These are phyloP conservation scores for Calycina herbarum DNA, from an alignment of 2,329 filamentous ascomycete genomes.

Conservation along the genomic window DNA sequence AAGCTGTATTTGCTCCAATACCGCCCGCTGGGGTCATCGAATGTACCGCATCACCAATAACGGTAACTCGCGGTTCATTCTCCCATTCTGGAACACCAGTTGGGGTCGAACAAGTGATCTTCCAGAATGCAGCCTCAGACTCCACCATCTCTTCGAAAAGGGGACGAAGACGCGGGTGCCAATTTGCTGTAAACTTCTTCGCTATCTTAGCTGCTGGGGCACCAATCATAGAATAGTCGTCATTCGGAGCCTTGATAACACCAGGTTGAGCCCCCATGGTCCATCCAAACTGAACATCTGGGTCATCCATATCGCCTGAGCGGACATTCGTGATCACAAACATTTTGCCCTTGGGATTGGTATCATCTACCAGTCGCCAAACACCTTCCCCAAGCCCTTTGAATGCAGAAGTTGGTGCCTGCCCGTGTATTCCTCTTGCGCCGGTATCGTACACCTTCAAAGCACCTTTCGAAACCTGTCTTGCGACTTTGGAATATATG, in stretches of 20 bases:
- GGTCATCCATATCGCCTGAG: constrained; percentile 58
- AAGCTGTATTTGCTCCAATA: constrained; percentile 57
- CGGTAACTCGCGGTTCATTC: constrained; percentile 56
- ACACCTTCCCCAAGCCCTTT: constrained; percentile 63
- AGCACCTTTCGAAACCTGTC: constrained; percentile 56
- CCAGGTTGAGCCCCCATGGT: constrained; percentile 60
- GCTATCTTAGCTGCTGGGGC: constrained; percentile 57
- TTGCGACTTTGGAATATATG: constrained; percentile 59
- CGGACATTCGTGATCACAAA: constrained; percentile 66
- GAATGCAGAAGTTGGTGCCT: constrained; percentile 62
- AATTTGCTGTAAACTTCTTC: constrained; percentile 52
- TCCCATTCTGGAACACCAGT: constrained; percentile 60
- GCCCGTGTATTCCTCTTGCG: constrained; percentile 63
- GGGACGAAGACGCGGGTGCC: constrained; percentile 56
- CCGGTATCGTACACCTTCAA: constrained; percentile 65
- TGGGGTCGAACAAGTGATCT: constrained; percentile 63
- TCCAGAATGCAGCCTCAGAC: constrained; percentile 62
- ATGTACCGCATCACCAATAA: constrained; percentile 58
- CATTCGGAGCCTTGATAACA: constrained; percentile 56
- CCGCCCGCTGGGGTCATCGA: constrained; percentile 59
- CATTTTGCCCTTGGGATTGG: constrained; percentile 47
- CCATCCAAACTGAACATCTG: constrained; percentile 60
- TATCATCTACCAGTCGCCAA: constrained; percentile 53
- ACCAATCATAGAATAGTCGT: constrained; percentile 60
- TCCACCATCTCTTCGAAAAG: constrained; percentile 60